Conservation (phyloP, 768 basidiomycete genomes). For the Mycena rebaudengoi region DNA sequence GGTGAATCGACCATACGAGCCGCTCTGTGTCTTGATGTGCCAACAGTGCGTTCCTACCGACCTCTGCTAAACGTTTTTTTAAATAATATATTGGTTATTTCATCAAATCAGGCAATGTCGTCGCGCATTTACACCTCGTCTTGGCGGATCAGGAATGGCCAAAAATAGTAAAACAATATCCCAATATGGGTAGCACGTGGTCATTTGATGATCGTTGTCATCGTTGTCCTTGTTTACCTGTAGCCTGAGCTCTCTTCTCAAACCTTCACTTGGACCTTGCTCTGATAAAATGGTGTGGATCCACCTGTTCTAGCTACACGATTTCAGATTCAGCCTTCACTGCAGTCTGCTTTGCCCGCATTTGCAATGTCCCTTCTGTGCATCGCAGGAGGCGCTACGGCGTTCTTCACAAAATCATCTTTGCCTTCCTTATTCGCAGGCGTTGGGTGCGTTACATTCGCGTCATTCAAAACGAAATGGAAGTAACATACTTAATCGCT, state of each 20-base stretch:
- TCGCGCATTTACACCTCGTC: neutral
- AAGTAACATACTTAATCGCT: neutral
- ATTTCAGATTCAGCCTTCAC: too few species aligned
- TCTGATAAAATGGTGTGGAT: too few species aligned
- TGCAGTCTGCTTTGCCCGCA: conserved; percentile 65
- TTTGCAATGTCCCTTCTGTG: conserved; percentile 62
- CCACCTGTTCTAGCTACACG: too few species aligned
- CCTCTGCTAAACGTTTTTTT: neutral
- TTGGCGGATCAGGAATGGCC: too few species aligned
- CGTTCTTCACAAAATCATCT: conserved; percentile 57
- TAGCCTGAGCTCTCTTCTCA: too few species aligned
- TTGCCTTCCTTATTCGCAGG: conserved; percentile 67
- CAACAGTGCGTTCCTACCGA: too few species aligned
- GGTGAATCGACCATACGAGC: neutral
- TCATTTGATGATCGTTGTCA: too few species aligned
- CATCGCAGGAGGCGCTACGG: conserved; percentile 61
- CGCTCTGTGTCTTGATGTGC: too few species aligned
- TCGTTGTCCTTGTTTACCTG: too few species aligned
- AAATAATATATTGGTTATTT: neutral
- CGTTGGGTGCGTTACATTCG: conserved; percentile 45
- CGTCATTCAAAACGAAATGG: neutral
- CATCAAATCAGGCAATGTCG: neutral
- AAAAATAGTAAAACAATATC: too few species aligned
- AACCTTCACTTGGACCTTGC: too few species aligned
- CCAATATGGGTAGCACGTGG: too few species aligned